Conservation (phyloP, 1,284 basidiomycete species). For the Ganoderma multipileum region DNA sequence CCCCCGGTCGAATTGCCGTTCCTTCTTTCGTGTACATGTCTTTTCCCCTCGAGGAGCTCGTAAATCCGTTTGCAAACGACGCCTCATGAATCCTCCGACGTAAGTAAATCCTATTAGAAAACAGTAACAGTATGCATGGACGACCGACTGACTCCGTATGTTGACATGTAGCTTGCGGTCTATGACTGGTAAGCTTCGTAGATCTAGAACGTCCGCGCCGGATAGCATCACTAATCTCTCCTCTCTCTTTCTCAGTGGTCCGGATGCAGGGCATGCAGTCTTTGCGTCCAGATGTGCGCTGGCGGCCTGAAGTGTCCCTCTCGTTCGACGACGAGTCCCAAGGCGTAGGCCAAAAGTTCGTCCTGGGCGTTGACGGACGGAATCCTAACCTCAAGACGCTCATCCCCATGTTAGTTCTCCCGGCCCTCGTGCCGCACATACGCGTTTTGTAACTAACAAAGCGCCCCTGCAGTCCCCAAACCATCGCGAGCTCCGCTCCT, state of each 20-base stretch:
- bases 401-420: not conserved
- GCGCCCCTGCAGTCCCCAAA: not conserved
- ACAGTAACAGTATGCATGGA: not conserved
- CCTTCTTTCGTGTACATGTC: not conserved
- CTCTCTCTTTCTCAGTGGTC: not conserved
- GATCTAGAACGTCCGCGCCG: not conserved
- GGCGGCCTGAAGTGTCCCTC: not conserved
- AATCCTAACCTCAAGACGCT: not conserved
- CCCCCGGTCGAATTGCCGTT: not conserved
- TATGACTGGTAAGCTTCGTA: not conserved
- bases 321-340: not conserved
- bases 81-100: not conserved
- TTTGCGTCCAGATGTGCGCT: not conserved
- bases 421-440: not conserved
- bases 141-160: not conserved
- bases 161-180: not conserved
- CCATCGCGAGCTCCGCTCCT: no score
- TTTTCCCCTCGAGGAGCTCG: not conserved
- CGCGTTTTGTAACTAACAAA: not conserved
- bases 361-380: not conserved
- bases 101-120: not conserved
- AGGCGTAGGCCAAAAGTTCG: not conserved
- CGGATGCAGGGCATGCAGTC: constrained; percentile 1
- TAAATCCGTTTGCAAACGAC: no score
- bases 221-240: not conserved